Conservation (phyloP, 202 grass and related monocot genomes). For the Zizania palustris region DNA sequence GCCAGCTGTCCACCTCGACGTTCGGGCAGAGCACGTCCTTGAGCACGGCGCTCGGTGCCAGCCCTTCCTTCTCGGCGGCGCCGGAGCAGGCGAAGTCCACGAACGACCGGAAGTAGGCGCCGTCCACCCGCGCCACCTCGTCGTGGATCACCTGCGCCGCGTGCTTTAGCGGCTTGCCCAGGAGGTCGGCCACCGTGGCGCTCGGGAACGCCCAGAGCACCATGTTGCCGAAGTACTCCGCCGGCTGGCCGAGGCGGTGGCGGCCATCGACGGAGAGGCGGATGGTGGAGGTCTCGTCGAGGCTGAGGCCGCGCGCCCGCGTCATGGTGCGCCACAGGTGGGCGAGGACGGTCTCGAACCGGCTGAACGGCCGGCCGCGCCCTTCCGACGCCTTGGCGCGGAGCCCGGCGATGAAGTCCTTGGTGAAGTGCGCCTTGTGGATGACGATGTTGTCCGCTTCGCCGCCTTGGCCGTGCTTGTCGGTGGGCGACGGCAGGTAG, state of each 20-base stretch:
- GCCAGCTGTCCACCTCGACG: slow-evolving; percentile 66
- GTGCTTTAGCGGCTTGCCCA: slow-evolving; percentile 43
- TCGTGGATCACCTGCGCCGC: slow-evolving; percentile 62
- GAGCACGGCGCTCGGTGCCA: slow-evolving; percentile 31
- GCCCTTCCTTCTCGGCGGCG: slow-evolving; percentile 35
- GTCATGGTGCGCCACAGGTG: slow-evolving; percentile 53
- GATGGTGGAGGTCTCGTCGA: slow-evolving; percentile 29
- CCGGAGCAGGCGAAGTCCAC: slow-evolving; percentile 53
- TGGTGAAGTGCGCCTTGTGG: slow-evolving; percentile 58
- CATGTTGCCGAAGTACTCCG: no score
- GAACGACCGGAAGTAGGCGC: slow-evolving; percentile 50
- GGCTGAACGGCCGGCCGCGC: slow-evolving; percentile 37
- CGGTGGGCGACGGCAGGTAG: not conserved
- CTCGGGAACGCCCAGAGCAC: no score
- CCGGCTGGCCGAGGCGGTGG: no score
- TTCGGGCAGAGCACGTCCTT: slow-evolving; percentile 50
- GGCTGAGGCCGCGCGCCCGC: slow-evolving; percentile 27
- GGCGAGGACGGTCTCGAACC: slow-evolving; percentile 45
- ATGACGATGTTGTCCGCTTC: slow-evolving; percentile 32
- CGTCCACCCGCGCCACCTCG: slow-evolving; percentile 50
- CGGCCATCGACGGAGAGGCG: slow-evolving; percentile 43
- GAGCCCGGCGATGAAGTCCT: slow-evolving; percentile 49
- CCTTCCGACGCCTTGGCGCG: slow-evolving; percentile 35
- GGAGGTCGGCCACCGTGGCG: not conserved
- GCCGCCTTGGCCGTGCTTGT: not conserved